Conservation (phyloP, 352 stramenopile genomes). For the Globisporangium cylindrosporum region DNA sequence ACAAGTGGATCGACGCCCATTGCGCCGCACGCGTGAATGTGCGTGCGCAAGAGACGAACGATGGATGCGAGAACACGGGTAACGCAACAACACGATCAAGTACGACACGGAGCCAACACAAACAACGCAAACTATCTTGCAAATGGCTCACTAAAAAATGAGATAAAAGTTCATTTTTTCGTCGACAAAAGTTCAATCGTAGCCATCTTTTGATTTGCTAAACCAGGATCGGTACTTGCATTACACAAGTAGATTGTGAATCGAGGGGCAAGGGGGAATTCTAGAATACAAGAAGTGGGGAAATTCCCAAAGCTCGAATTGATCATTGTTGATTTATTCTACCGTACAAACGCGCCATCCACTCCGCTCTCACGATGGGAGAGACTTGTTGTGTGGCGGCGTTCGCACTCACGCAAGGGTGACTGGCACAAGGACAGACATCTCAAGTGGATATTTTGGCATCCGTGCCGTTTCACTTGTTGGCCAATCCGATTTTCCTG, state of each 20-base stretch:
- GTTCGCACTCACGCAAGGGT: not conserved
- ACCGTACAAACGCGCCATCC: not conserved
- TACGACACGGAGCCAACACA: not conserved
- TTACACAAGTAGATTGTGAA: not conserved
- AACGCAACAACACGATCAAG: not conserved
- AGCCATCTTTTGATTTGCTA: not conserved
- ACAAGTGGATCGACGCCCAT: not conserved
- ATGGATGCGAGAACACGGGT: not conserved
- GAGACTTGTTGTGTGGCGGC: not conserved
- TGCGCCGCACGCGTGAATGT: not conserved
- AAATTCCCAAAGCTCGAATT: not conserved
- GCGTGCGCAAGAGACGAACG: not conserved
- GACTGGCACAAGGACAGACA: not conserved
- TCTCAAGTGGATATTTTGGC: not conserved
- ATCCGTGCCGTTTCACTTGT: not conserved
- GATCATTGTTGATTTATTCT: not conserved
- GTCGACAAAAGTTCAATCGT: constrained; percentile 1
- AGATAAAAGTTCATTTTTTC: not conserved
- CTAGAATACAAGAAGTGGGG: not conserved
- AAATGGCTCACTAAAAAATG: not conserved
- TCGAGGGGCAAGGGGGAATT: not conserved
- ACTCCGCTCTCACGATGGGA: not conserved
- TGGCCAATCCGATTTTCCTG: not conserved
- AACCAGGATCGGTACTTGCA: not conserved
- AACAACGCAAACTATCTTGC: not conserved